A percentile compares a stretch with the other conserved stretches of the same genome.
phyloP scores from a whole-genome alignment of 2,329 filamentous ascomycete species.

The Beauveria scarabaeidicola region DNA sequence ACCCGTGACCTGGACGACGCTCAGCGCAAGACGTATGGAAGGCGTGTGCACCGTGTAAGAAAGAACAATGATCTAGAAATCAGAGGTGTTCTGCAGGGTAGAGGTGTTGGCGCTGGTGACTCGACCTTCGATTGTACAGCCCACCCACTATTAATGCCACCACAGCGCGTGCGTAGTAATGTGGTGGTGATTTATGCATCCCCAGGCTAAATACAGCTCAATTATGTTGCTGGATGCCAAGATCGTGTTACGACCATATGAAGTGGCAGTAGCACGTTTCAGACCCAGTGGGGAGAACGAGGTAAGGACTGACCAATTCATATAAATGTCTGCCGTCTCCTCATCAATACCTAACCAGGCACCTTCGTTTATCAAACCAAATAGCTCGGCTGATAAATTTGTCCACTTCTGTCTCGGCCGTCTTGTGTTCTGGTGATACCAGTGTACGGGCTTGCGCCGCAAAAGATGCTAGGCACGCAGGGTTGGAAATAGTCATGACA shows the following conservation, averaged over 20 bases:
- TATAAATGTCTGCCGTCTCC: neutral
- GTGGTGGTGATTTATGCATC: neutral
- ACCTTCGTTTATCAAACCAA: too few relatives aligned
- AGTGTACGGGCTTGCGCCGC: too few relatives aligned
- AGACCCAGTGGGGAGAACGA: neutral
- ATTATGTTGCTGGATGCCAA: neutral
- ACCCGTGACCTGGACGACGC: neutral
- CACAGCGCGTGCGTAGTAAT: neutral
- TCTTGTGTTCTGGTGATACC: too few relatives aligned
- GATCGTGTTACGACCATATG: neutral
- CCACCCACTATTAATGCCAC: neutral
- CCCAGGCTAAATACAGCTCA: neutral
- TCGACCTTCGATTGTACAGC: neutral
- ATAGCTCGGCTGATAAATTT: too few relatives aligned
- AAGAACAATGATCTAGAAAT: too few relatives aligned
- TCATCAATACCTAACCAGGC: too few relatives aligned
- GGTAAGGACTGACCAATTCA: neutral
- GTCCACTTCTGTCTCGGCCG: too few relatives aligned
- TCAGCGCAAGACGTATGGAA: too few relatives aligned
- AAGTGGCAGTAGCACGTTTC: conserved; percentile 4
- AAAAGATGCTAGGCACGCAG: too few relatives aligned
- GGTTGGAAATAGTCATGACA: too few relatives aligned
- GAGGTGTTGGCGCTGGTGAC: neutral
- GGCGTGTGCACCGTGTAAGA: too few relatives aligned
- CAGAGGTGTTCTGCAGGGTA: neutral